These are phyloP conservation scores for Xylaria sp. DNA, from an alignment of 2,329 filamentous ascomycete species.

Conservation along the genomic window DNA sequence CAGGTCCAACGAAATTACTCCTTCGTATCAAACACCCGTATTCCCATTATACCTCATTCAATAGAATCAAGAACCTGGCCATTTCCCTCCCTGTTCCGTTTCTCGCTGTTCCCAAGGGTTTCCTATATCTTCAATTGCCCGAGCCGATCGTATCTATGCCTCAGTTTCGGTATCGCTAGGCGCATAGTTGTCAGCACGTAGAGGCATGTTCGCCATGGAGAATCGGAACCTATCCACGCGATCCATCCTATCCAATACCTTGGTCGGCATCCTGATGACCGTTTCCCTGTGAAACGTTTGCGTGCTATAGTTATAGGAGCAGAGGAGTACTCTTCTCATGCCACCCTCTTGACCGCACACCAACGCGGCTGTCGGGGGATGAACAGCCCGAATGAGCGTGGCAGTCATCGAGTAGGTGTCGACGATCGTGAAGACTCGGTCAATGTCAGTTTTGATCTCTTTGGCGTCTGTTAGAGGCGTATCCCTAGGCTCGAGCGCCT, in stretches of 20 bases:
- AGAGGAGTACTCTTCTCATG: constrained; percentile 26
- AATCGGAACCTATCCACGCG: constrained; percentile 23
- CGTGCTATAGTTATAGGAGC: constrained; percentile 29
- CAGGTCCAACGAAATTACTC: too few species aligned
- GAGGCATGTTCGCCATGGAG: constrained; percentile 17
- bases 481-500: constrained; percentile 6
- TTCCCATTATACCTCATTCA: too few species aligned
- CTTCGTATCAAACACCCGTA: too few species aligned
- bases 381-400: constrained; percentile 21
- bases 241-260: constrained; percentile 24
- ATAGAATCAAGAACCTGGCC: too few species aligned
- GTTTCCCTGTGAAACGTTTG: constrained; percentile 22
- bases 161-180: neutral
- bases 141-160: neutral
- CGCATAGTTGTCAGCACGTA: neutral
- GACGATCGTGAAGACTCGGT: constrained; percentile 23
- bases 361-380: constrained; percentile 20
- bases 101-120: too few species aligned
- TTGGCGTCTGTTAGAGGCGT: neutral
- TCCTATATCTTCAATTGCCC: too few species aligned
- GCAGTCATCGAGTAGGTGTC: constrained; percentile 26
- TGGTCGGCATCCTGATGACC: constrained; percentile 27
- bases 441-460: neutral
- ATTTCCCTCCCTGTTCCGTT: too few species aligned
- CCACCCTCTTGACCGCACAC: constrained; percentile 29